Conservation (phyloP, 495 filamentous ascomycete species). For the Evernia prunastri region DNA sequence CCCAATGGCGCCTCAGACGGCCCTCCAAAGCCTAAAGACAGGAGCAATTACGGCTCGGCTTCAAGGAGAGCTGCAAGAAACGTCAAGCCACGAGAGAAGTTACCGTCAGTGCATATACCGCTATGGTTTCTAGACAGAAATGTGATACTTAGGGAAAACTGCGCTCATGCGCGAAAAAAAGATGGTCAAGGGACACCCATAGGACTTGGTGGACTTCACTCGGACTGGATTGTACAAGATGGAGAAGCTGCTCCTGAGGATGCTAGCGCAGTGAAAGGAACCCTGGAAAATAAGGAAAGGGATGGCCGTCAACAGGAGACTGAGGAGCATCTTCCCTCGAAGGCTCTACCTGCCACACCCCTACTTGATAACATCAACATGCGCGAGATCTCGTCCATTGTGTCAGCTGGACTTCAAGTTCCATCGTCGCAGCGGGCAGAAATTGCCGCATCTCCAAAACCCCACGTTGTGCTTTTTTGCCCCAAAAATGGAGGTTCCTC, state of each 20-base stretch:
- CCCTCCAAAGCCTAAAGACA: constrained; percentile 21
- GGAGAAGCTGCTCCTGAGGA: background rate
- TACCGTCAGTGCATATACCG: constrained; percentile 30
- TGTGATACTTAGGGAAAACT: constrained; percentile 29
- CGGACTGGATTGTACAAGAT: background rate
- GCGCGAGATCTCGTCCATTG: constrained; percentile 22
- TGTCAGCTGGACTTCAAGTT: constrained; percentile 23
- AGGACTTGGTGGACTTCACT: background rate
- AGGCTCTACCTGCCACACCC: background rate
- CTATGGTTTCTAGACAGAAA: constrained; percentile 38
- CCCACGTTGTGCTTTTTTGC: constrained; percentile 60
- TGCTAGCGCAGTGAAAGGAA: background rate
- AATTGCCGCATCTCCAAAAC: constrained; percentile 49
- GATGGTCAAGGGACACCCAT: background rate
- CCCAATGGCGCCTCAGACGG: constrained; percentile 16
- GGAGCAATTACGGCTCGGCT: constrained; percentile 28
- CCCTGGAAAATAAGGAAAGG: background rate
- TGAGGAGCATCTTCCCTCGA: background rate
- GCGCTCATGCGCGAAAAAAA: background rate
- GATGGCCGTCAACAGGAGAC: background rate
- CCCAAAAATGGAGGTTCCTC: constrained; percentile 51
- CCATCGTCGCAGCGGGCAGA: constrained; percentile 28
- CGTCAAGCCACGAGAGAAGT: constrained; percentile 22
- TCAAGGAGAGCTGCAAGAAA: constrained; percentile 29
- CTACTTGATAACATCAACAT: constrained; percentile 12